Percentiles rank a stretch among this genome's conserved stretches.
phyloP scores from a whole-genome alignment of 169 alveolate genomes.

The Plasmodium adleri region DNA sequence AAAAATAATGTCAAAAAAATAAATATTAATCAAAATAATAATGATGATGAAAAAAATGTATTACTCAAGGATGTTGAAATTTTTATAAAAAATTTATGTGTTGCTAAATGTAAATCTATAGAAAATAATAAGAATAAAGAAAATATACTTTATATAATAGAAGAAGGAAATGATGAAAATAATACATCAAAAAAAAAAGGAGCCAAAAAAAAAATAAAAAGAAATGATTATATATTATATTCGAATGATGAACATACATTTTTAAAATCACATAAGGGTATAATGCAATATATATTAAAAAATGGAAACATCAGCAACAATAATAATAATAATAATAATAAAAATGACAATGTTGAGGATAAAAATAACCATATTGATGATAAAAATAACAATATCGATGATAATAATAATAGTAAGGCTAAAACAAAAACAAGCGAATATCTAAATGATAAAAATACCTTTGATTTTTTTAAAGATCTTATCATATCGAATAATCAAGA shows the following conservation, averaged over 20 bases:
- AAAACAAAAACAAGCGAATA: constrained; percentile 13
- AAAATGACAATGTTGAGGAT: too few relatives aligned
- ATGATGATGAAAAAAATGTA: constrained; percentile 42
- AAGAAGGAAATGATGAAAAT: constrained; percentile 4
- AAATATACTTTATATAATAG: constrained; percentile 33
- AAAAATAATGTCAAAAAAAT: constrained; percentile 18
- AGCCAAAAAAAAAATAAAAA: not conserved
- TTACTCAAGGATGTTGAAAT: constrained; percentile 51
- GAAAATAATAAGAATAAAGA: constrained; percentile 8
- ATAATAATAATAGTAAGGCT: constrained; percentile 4
- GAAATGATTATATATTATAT: constrained; percentile 55
- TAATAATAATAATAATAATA: not conserved
- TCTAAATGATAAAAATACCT: not conserved
- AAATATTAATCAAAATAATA: constrained; percentile 4
- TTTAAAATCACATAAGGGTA: constrained; percentile 57
- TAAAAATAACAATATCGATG: not conserved
- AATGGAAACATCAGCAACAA: not conserved
- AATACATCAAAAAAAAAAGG: not conserved
- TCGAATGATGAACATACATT: constrained; percentile 30
- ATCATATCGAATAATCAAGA: constrained; percentile 50
- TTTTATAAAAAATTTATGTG: constrained; percentile 51
- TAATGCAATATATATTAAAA: constrained; percentile 42
- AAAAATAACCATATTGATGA: too few relatives aligned
- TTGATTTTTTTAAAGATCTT: constrained; percentile 53
- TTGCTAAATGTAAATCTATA: constrained; percentile 60